Percentiles rank a stretch among this genome's conserved stretches.
phyloP scores from a whole-genome alignment of 2,329 filamentous ascomycete genomes.

The Colletotrichum liaoningense region DNA sequence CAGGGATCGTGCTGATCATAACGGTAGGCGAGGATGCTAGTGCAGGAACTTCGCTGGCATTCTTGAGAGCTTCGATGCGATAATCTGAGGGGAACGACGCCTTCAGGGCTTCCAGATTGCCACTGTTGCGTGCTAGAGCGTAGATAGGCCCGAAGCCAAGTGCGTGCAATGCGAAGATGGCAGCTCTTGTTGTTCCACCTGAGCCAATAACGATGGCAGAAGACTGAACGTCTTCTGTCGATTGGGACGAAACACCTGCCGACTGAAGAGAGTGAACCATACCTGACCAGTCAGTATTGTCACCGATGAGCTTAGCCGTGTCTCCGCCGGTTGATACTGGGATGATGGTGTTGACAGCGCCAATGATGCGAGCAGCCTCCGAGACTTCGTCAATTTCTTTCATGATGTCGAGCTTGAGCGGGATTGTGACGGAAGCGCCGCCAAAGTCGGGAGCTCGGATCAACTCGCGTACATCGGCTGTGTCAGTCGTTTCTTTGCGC shows the following conservation, averaged over 20 bases:
- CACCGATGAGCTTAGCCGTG: constrained; percentile 73
- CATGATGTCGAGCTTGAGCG: constrained; percentile 91
- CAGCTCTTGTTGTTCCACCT: constrained; percentile 91
- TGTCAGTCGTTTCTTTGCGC: constrained; percentile 78
- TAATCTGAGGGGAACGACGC: constrained; percentile 80
- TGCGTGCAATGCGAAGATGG: constrained; percentile 86
- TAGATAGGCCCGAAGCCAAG: constrained; percentile 91
- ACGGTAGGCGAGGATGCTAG: constrained; percentile 67
- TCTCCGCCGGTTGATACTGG: constrained; percentile 54
- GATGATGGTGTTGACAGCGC: constrained; percentile 94
- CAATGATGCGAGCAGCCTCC: constrained; percentile 82
- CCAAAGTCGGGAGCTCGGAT: constrained; percentile 83
- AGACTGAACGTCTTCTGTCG: constrained; percentile 40
- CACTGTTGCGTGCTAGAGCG: constrained; percentile 80
- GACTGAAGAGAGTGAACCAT: constrained; percentile 84
- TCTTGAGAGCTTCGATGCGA: constrained; percentile 72
- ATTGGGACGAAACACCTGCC: constrained; percentile 66
- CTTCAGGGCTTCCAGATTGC: constrained; percentile 75
- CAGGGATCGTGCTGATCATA: constrained; percentile 91
- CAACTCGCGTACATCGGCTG: constrained; percentile 69
- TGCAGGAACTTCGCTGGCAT: background rate
- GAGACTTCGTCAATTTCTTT: constrained; percentile 83
- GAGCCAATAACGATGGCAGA: constrained; percentile 88
- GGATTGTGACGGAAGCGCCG: constrained; percentile 95
- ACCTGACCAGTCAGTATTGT: constrained; percentile 96